Base-by-base conservation (phyloP, 1,284 basidiomycete species). In the Agroathelia rolfsii region DNA sequence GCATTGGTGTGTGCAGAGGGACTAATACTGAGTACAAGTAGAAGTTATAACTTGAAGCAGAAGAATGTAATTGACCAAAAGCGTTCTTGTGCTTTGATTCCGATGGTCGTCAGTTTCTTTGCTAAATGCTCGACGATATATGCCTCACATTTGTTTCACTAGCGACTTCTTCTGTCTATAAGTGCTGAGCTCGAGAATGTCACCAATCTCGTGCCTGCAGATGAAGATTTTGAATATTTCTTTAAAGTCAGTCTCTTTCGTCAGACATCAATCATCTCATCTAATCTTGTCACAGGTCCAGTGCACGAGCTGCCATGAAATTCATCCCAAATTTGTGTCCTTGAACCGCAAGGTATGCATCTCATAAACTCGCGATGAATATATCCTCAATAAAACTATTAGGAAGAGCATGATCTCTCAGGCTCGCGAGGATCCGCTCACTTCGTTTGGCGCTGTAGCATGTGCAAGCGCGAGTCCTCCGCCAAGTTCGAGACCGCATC, bases 111-210 rank as follows among this genome's bases (percentile, higher is more conserved):
- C n/a, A n/a, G n/a, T n/a, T n/a, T n/a, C n/a, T n/a, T n/a, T n/a
- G n/a, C n/a, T n/a, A n/a, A n/a, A n/a, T n/a, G n/a, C n/a, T n/a
- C n/a, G n/a, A n/a, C n/a, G n/a, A n/a, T n/a, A n/a, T n/a, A n/a
- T n/a, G n/a, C n/a, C n/a, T n/a, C n/a, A n/a, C n/a, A n/a, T n/a
- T n/a, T n/a, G n/a, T n/a, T n/a, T n/a, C n/a, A n/a, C n/a, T n/a
- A 74, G 72, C 61, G 62, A 34, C 62, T 85, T 6, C 58, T 64
- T 41, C 63, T 85, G 12, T 78, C 74, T 25, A 81, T 84, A 51
- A 76, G 76, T 55, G 84, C 82, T 16, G 78, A 82, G 4, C 65
- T 87, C 27, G 80, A 86, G 50, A 79, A 81, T 44, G 72, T 86
- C 40, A 79, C 79, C 10, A 62, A 72, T 48, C 58, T 87, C 15